These are phyloP conservation scores for Elsinoe arachidis DNA, from an alignment of 2,329 filamentous ascomycete genomes.

Conservation along the genomic window DNA sequence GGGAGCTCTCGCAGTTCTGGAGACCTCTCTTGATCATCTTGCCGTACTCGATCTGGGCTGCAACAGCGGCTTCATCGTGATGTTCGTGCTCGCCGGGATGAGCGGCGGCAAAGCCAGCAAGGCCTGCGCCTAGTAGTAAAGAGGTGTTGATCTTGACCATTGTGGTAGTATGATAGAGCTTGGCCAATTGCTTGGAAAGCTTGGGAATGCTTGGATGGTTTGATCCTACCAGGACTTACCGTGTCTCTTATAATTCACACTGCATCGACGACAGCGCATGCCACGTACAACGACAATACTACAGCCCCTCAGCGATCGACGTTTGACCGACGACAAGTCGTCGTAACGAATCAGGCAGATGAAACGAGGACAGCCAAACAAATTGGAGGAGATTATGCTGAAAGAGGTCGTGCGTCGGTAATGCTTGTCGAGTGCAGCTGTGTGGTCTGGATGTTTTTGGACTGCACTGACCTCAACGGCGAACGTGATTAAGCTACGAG, in stretches of 20 bases:
- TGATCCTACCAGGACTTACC: slow-evolving; percentile 13
- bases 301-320: neutral
- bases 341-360: slow-evolving; percentile 10
- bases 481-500: neutral
- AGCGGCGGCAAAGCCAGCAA: slow-evolving; percentile 9
- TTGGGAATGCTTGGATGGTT: slow-evolving; percentile 16
- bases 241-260: neutral
- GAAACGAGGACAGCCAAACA: slow-evolving; percentile 7
- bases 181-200: slow-evolving; percentile 4
- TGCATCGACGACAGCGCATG: neutral
- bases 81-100: slow-evolving; percentile 15
- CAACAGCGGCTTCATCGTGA: slow-evolving; percentile 11
- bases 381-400: slow-evolving; percentile 1
- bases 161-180: neutral
- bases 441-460: slow-evolving; percentile 6
- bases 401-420: neutral
- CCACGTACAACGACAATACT: slow-evolving; percentile 18
- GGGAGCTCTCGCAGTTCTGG: slow-evolving; percentile 11
- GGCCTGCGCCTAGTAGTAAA: neutral
- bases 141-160: slow-evolving; percentile 13
- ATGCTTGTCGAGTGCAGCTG: neutral
- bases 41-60: slow-evolving; percentile 13
- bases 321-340: neutral
- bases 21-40: slow-evolving; percentile 16
- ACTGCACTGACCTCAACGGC: slow-evolving; percentile 4